Percentiles rank a stretch among this genome's conserved stretches.
phyloP scores from a whole-genome alignment of 305 asterid genomes.

The Andrographis paniculata region DNA sequence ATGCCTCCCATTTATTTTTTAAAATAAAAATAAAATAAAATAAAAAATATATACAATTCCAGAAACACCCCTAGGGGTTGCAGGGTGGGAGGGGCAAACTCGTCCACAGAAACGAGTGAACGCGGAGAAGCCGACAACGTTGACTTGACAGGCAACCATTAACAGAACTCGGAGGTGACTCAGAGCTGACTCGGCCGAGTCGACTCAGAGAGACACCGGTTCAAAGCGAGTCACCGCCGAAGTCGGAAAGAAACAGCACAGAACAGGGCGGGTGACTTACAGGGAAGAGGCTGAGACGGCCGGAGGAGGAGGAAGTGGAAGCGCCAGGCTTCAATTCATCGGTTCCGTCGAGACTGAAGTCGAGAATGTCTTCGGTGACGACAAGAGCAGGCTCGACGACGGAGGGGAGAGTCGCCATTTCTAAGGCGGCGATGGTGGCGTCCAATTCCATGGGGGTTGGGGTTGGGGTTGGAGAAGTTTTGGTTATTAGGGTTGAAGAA shows the following conservation, averaged over 20 bases:
- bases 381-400: no score
- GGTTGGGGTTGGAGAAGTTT: no score
- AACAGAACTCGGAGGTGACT: not conserved
- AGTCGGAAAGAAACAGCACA: conserved; percentile 11
- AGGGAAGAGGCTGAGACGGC: conserved; percentile 19
- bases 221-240: conserved; percentile 31
- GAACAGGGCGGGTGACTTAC: conserved; percentile 58
- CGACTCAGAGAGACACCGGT: no score
- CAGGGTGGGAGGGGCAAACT: not conserved
- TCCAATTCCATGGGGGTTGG: no score
- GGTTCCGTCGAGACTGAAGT: not conserved
- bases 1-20: no score
- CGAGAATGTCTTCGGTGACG: not conserved
- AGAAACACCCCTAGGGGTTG: no score
- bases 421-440: no score
- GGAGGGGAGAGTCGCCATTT: no score
- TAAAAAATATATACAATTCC: not conserved
- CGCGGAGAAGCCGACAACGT: no score
- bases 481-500: no score
- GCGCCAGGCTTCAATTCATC: not conserved
- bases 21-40: no score
- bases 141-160: not conserved
- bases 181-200: not conserved
- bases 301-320: conserved; percentile 14
- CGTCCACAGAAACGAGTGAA: not conserved